Percentiles rank a stretch among this genome's conserved stretches.
These are phyloP conservation scores for Kockiozyma suomiensis DNA, from an alignment of 805 yeast genomes.

Conservation along the genomic window DNA sequence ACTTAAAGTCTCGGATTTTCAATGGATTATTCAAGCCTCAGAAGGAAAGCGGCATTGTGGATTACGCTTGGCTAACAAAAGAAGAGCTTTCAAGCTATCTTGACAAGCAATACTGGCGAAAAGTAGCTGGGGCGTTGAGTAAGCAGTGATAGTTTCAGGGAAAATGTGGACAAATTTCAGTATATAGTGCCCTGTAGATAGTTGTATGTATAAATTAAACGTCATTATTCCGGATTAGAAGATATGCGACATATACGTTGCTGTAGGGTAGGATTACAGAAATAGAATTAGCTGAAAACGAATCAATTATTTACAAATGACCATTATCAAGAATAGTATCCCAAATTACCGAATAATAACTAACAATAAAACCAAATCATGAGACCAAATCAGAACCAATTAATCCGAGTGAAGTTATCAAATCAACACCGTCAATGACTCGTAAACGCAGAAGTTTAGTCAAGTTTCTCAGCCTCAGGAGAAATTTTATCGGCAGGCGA, in stretches of 20 bases:
- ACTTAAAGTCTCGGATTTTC: conserved; percentile 83
- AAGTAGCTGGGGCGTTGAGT: conserved; percentile 3
- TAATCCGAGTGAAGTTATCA: too few species aligned
- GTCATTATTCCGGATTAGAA: not conserved
- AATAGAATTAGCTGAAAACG: not conserved
- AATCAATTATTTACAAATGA: not conserved
- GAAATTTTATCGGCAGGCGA: not conserved
- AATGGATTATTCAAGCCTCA: conserved; percentile 71
- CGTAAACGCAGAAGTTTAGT: not conserved
- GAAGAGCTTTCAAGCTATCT: conserved; percentile 69
- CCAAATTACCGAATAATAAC: not conserved
- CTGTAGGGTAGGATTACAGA: not conserved
- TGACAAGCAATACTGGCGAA: conserved; percentile 48
- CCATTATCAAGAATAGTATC: not conserved
- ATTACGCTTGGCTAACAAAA: conserved; percentile 81
- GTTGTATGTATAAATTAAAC: conserved; percentile 1
- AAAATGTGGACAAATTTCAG: not conserved
- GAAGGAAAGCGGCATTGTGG: conserved; percentile 45
- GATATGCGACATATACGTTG: too few species aligned
- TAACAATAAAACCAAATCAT: not conserved
- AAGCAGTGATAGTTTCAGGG: not conserved
- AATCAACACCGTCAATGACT: not conserved
- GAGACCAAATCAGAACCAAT: too few species aligned
- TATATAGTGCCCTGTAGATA: conserved; percentile 4
- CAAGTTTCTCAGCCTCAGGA: conserved; percentile 26